Base-by-base conservation (phyloP, 495 filamentous ascomycete genomes). In the Aspergillus ostianus region DNA sequence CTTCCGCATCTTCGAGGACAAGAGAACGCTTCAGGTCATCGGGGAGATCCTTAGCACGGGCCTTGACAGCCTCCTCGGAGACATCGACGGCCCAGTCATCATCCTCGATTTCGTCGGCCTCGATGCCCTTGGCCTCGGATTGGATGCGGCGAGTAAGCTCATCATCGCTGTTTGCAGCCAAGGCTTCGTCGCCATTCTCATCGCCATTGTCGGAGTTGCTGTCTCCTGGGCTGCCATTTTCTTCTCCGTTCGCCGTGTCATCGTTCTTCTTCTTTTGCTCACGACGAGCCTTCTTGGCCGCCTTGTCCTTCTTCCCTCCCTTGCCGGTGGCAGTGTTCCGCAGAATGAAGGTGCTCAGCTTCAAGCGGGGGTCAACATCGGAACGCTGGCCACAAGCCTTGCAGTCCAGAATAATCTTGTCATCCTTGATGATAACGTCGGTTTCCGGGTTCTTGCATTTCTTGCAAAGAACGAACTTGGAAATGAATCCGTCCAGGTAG, bases 361-460 rank as follows among this genome's bases (percentile, higher is more conserved):
- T 98, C 68, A 95, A 87, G 70, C 92, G 93, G 60, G 89, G 82
- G 70, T 98, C 93, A 52, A 96, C 93, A 55, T 93, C 85, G 55
- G 88, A 87, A 67, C 89, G 92, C 75, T 96, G 89, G 69, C 94
- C 94, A 70, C 94, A 98, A 58, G 94, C 94, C 80, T 98, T 98
- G 88, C 94, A 98, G 79, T 98, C 94, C 65, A 97, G 85, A 55
- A 87, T 68, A 70, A 98, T 98, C 67, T 81, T 83, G 46, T 89
- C 93, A 61, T 96, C 91, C 77, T 96, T 96, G 83, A 96, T 90
- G 67, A 88, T 82, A 69, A 97, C 90, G 59, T 92, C 93, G 63
- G 94, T 98, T 80, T 98, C 94, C 29, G 94, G 94, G 74, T 98
- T 98, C 86, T 97, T 96, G 87, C 94, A 98, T 76, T 94, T 92